Conservation (phyloP, 768 basidiomycete genomes). For the Hirschioporus abietinus region DNA sequence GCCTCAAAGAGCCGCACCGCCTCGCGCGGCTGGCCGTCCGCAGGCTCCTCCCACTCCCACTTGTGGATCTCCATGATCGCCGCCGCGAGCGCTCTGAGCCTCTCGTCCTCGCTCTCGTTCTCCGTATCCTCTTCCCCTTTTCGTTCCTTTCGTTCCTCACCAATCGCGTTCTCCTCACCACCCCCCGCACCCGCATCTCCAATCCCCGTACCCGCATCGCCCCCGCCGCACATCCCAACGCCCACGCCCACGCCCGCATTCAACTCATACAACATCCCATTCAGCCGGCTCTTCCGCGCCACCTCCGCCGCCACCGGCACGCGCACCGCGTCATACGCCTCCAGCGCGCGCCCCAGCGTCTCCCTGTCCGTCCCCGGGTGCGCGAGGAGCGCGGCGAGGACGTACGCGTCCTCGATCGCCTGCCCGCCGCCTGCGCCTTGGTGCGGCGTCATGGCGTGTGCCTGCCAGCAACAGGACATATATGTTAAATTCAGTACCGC, state of each 20-base stretch:
- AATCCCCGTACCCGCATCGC: too few relatives aligned
- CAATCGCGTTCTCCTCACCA: not conserved
- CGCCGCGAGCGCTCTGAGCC: not conserved
- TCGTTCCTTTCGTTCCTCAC: not conserved
- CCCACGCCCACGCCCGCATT: not conserved
- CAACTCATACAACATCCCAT: conserved; percentile 22
- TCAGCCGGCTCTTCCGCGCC: conserved; percentile 14
- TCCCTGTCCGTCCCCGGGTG: conserved; percentile 17
- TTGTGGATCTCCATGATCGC: conserved; percentile 2
- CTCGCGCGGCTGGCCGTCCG: not conserved
- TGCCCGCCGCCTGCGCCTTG: conserved; percentile 46
- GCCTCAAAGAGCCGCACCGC: not conserved
- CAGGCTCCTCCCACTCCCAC: not conserved
- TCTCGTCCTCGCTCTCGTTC: too few relatives aligned
- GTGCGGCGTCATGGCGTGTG: conserved; percentile 43
- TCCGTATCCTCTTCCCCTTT: not conserved
- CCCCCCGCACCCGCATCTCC: too few relatives aligned
- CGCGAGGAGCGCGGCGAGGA: conserved; percentile 25
- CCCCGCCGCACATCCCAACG: too few relatives aligned
- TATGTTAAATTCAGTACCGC: too few relatives aligned
- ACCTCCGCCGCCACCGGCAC: conserved; percentile 25
- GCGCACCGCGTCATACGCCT: conserved; percentile 27
- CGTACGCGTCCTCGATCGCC: conserved; percentile 39
- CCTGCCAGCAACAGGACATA: conserved; percentile 26
- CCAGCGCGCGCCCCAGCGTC: conserved; percentile 24